Evolutionary conservation across 176 grass and related monocot species (phyloP).

Genomic region (Avena insularis): DNA sequence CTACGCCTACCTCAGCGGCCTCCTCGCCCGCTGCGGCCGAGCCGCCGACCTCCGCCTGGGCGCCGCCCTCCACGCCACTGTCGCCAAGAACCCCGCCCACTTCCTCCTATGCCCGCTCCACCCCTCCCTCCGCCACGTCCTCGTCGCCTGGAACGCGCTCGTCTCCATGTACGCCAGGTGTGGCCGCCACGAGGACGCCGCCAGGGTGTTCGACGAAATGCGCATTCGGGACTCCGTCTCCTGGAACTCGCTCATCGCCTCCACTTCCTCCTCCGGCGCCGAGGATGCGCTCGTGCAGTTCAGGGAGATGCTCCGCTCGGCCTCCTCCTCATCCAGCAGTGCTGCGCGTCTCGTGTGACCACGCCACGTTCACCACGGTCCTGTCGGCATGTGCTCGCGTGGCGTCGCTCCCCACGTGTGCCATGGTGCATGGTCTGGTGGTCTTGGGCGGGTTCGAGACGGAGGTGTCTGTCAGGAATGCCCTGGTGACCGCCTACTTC

Average conservation of each 20-base stretch:
- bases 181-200: slow-evolving; percentile 45
- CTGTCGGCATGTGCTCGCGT: slow-evolving; percentile 57
- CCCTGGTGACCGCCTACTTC: slow-evolving; percentile 71
- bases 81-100: slow-evolving; percentile 51
- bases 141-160: slow-evolving; percentile 68
- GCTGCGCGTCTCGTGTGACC: neutral
- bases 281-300: neutral
- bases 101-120: slow-evolving; percentile 20
- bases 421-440: slow-evolving; percentile 57
- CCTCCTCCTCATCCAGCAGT: neutral
- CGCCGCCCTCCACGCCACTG: slow-evolving; percentile 54
- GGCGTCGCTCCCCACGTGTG: slow-evolving; percentile 33
- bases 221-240: neutral
- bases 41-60: slow-evolving; percentile 53
- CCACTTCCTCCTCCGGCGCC: neutral
- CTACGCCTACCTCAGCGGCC: slow-evolving; percentile 52
- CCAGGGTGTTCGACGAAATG: slow-evolving; percentile 71
- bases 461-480: slow-evolving; percentile 60
- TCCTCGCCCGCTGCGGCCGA: slow-evolving; percentile 63
- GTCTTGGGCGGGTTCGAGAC: slow-evolving; percentile 48
- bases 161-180: slow-evolving; percentile 71
- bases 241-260: neutral
- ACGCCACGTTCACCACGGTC: slow-evolving; percentile 47
- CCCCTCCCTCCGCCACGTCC: neutral
- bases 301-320: neutral